phyloP scores from a whole-genome alignment of 2,329 filamentous ascomycete species.

The Cladosporium cucumerinum region DNA sequence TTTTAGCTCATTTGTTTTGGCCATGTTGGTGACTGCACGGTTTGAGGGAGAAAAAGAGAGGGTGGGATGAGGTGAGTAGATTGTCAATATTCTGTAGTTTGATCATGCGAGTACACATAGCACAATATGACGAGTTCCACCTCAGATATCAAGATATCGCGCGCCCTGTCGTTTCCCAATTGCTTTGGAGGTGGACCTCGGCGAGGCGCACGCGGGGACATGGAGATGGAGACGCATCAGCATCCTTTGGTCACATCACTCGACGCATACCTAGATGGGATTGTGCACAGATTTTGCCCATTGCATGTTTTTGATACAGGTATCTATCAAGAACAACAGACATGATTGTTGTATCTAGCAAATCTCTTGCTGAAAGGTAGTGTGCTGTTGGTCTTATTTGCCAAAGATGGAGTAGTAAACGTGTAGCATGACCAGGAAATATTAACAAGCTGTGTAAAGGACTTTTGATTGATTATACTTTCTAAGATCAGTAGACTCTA shows the following conservation, averaged over 20 bases:
- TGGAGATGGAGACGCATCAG: neutral
- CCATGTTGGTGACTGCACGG: neutral
- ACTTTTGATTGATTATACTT: neutral
- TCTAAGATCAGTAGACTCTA: neutral
- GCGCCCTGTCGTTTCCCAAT: neutral
- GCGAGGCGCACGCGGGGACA: neutral
- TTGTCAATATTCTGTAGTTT: neutral
- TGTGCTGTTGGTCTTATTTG: no score
- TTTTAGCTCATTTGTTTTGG: constrained; percentile 38
- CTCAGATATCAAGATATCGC: neutral
- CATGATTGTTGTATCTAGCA: neutral
- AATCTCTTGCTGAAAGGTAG: neutral
- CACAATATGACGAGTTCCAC: neutral
- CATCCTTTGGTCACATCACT: neutral
- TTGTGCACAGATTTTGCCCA: neutral
- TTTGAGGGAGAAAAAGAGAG: neutral
- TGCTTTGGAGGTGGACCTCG: neutral
- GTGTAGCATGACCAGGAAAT: neutral
- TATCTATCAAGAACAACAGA: neutral
- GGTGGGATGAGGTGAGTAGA: neutral
- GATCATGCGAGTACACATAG: neutral
- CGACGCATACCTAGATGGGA: neutral
- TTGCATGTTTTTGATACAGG: neutral
- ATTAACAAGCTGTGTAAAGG: neutral
- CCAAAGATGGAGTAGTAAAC: no score